Evolutionary conservation across 176 grass and related monocot species (phyloP).

Genomic region (Canna indica): DNA sequence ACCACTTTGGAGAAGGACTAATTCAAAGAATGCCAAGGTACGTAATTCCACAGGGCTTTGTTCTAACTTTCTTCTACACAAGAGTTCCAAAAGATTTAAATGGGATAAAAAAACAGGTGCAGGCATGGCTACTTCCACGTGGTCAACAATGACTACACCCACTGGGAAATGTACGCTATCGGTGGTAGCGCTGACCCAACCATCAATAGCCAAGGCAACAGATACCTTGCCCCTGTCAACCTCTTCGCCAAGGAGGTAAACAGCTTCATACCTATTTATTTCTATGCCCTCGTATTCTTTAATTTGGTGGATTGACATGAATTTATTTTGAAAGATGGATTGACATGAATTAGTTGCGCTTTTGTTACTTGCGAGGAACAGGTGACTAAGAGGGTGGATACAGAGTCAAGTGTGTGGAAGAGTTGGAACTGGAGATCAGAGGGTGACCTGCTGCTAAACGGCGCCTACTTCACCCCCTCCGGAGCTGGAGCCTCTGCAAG

Average conservation of each 20-base stretch:
- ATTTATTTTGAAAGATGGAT: no score
- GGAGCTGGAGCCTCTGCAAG: slow-evolving; percentile 29
- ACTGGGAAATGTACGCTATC: slow-evolving; percentile 48
- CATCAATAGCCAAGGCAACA: slow-evolving; percentile 42
- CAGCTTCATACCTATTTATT: not conserved
- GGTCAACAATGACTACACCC: slow-evolving; percentile 45
- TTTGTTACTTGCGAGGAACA: not conserved
- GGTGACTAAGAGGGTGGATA: slow-evolving; percentile 35
- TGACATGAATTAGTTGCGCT: no score
- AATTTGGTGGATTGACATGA: not conserved
- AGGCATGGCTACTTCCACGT: slow-evolving; percentile 42
- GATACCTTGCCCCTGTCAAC: slow-evolving; percentile 33
- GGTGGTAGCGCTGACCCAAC: slow-evolving; percentile 37
- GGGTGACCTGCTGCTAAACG: slow-evolving; percentile 34
- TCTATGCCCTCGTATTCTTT: not conserved
- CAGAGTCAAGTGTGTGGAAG: slow-evolving; percentile 24
- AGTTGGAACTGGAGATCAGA: slow-evolving; percentile 42
- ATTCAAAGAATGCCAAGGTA: slow-evolving; percentile 48
- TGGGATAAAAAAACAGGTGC: slow-evolving; percentile 16
- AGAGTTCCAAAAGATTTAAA: not conserved
- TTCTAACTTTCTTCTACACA: not conserved
- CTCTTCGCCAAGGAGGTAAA: slow-evolving; percentile 34
- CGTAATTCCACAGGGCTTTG: not conserved
- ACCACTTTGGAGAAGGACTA: slow-evolving; percentile 43
- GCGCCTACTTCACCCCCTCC: slow-evolving; percentile 40